Evolutionary conservation across 2,329 filamentous ascomycete species (phyloP), one percentile per base, ranked within the genome.

Genomic region (Hymenoscyphus fructigenus): DNA sequence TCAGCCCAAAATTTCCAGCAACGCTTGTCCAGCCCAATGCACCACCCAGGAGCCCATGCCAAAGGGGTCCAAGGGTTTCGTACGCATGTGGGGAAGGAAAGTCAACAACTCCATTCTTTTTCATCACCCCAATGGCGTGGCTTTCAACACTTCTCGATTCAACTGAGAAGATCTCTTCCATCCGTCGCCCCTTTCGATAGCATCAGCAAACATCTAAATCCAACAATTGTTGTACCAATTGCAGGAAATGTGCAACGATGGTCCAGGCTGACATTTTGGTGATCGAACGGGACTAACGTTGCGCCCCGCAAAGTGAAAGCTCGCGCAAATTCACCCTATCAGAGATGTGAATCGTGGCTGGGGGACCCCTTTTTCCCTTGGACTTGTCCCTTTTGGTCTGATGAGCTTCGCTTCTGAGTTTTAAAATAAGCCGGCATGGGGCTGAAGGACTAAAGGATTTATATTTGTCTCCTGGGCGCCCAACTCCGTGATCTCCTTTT

Each of bases 371-470:
- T n/a, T 53, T 53, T 53, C 14, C 20, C 23, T 14, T 4, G 20
- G 3, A 20, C 47, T 26, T 53, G 23, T 53, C 47, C 47, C 47
- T 5, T 38, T 29, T 38, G 23, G 50, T 23, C 60, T 47, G 32
- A 29, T 34, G 53, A 57, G 60, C 60, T 62, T 57, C 60, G 60
- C 60, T 53, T 28, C 34, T 28, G 15, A 23, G 36, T 41, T 57
- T 57, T 57, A 62, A 62, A 60, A 62, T 62, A 62, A 58, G 34
- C 53, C 47, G 20, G 47, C 47, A 53, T 53, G 47, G 47, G 47
- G 55, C 57, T 36, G 57, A 36, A 36, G 57, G 29, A 17, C 57
- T 38, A 14, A 38, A 59, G 57, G 34, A 20, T 41, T 59, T 26
- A 59, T 59, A 59, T 59, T 59, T 15, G 17, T 38, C 57, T 36